These are phyloP conservation scores for Gentiana straminea DNA, from an alignment of 257 asterid species.

Conservation along the genomic window DNA sequence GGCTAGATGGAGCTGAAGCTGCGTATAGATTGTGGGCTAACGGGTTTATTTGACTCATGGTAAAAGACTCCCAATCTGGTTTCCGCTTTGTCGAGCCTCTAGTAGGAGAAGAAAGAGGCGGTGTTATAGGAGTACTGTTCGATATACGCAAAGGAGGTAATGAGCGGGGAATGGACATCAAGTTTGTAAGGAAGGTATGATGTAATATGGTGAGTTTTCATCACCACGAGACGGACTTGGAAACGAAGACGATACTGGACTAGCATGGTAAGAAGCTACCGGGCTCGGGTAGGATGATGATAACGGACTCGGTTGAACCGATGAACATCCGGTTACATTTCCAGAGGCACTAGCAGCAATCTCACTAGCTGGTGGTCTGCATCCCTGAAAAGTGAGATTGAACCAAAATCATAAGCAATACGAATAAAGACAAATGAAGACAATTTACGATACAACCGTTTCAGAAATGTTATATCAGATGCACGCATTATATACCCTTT, in stretches of 20 bases:
- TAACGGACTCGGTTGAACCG: slow-evolving; percentile 56
- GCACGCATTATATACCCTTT: too few species aligned
- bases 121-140: slow-evolving; percentile 82
- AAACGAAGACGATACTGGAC: slow-evolving; percentile 62
- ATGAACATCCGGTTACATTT: slow-evolving; percentile 38
- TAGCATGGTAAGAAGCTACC: slow-evolving; percentile 61
- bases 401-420: slow-evolving; percentile 3
- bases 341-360: slow-evolving; percentile 22
- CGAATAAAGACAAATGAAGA: not conserved
- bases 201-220: slow-evolving; percentile 36
- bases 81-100: slow-evolving; percentile 43
- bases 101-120: slow-evolving; percentile 83
- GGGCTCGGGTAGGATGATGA: slow-evolving; percentile 67
- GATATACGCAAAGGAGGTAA: slow-evolving; percentile 67
- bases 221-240: slow-evolving; percentile 64
- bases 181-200: slow-evolving; percentile 43
- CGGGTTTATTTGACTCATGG: slow-evolving; percentile 30
- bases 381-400: slow-evolving; percentile 30
- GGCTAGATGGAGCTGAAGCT: slow-evolving; percentile 81
- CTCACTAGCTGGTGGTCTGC: slow-evolving; percentile 34
- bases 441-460: too few species aligned
- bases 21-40: slow-evolving; percentile 45
- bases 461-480: too few species aligned
- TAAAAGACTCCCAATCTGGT: slow-evolving; percentile 47
- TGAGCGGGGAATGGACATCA: slow-evolving; percentile 31